phyloP scores from a whole-genome alignment of 2,329 filamentous ascomycete species.

The Aspergillus sp. region DNA sequence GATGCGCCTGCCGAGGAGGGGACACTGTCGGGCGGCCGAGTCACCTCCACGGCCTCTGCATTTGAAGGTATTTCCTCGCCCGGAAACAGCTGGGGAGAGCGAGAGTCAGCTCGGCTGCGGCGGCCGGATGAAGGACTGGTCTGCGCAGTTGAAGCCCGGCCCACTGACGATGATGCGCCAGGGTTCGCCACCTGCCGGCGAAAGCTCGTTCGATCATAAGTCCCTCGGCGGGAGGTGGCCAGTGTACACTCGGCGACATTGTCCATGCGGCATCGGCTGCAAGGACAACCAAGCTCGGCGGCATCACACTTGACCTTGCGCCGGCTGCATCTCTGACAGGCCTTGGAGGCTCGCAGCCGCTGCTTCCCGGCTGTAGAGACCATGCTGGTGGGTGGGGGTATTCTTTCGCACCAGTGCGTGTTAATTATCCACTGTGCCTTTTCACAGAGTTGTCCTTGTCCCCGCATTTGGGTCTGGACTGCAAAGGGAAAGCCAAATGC shows the following conservation, averaged over 20 bases:
- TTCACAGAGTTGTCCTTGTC: no score
- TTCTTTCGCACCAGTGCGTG: no score
- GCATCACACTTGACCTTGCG: background rate
- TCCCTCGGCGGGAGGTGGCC: background rate
- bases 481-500: no score
- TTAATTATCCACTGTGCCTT: no score
- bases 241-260: background rate
- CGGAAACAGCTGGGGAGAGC: no score
- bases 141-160: no score
- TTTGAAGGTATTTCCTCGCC: no score
- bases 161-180: background rate
- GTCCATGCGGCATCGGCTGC: background rate
- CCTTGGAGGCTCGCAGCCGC: background rate
- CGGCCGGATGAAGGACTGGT: no score
- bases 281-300: background rate
- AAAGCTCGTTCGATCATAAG: background rate
- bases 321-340: background rate
- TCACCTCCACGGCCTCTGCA: no score
- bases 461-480: no score
- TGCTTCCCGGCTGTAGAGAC: background rate
- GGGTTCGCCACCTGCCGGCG: background rate
- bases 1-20: background rate
- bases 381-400: no score
- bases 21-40: background rate
- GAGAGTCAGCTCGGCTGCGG: no score